These are phyloP conservation scores for Lipomyces yamanashiensis DNA, from an alignment of 805 yeast species.

Conservation along the genomic window DNA sequence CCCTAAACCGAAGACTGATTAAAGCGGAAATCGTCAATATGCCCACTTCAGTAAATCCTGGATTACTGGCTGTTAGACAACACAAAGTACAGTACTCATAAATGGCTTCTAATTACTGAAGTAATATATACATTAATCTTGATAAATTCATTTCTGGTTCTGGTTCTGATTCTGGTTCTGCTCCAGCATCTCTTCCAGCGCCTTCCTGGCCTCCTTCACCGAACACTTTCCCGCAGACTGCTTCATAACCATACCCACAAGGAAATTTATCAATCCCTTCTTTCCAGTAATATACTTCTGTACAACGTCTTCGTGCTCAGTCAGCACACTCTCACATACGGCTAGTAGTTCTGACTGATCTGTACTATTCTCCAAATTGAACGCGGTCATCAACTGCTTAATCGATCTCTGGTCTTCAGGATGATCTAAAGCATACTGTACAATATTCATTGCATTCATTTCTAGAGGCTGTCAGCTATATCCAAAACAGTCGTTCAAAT, in stretches of 20 bases:
- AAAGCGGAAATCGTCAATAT: neutral
- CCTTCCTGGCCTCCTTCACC: slow-evolving; percentile 41
- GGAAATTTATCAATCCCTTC: slow-evolving; percentile 66
- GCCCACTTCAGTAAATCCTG: too few species aligned
- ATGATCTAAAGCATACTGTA: slow-evolving; percentile 47
- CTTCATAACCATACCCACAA: slow-evolving; percentile 87
- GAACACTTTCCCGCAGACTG: slow-evolving; percentile 66
- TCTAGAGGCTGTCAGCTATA: slow-evolving; percentile 42
- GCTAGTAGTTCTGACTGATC: slow-evolving; percentile 49
- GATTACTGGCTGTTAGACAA: too few species aligned
- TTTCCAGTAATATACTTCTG: slow-evolving; percentile 58
- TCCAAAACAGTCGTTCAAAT: neutral
- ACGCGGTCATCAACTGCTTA: slow-evolving; percentile 55
- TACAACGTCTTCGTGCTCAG: slow-evolving; percentile 58
- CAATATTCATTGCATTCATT: slow-evolving; percentile 63
- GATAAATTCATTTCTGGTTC: neutral
- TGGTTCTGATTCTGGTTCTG: neutral
- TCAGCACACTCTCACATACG: slow-evolving; percentile 55
- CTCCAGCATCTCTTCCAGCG: slow-evolving; percentile 38
- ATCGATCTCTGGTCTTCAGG: slow-evolving; percentile 46
- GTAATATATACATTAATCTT: neutral
- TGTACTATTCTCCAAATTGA: slow-evolving; percentile 46
- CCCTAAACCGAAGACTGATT: slow-evolving; percentile 10
- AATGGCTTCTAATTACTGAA: too few species aligned
- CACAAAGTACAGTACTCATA: too few species aligned